Evolutionary conservation across 208 protist species (phyloP).

Genomic region (Leishmania lainsoni): DNA sequence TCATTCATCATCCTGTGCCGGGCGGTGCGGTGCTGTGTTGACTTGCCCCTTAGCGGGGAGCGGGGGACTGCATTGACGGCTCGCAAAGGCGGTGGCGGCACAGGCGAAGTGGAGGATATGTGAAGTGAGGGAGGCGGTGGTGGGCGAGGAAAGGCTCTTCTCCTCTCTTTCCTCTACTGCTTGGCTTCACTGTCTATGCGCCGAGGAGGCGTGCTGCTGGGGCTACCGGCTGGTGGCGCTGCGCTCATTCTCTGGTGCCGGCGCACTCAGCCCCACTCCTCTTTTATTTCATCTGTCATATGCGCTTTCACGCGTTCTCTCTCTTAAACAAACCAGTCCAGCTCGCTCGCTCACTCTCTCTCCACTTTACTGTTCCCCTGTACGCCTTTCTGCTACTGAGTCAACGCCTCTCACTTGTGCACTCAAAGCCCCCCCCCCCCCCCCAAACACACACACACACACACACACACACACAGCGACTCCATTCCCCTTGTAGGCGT

Average conservation of each 20-base stretch:
- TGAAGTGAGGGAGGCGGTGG: not conserved
- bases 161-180: not conserved
- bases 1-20: too few relatives aligned
- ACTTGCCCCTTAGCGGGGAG: not conserved
- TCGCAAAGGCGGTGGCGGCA: not conserved
- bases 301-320: not conserved
- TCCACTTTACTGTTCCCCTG: not conserved
- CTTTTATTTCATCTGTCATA: not conserved
- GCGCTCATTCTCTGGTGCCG: not conserved
- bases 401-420: not conserved
- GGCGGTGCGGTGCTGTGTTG: too few relatives aligned
- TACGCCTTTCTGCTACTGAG: too few relatives aligned
- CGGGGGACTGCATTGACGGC: not conserved
- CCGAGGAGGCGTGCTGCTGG: not conserved
- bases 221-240: not conserved
- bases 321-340: too few relatives aligned
- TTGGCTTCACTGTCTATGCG: not conserved
- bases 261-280: not conserved
- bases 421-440: too few relatives aligned
- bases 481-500: not conserved
- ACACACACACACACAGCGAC: not conserved
- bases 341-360: not conserved
- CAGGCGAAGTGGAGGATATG: not conserved
- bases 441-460: too few relatives aligned
- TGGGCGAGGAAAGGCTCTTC: not conserved